A percentile compares a stretch with the other conserved stretches of the same genome.
These are phyloP conservation scores for Bipolaris gigantea DNA, from an alignment of 2,329 filamentous ascomycete species.

Conservation along the genomic window DNA sequence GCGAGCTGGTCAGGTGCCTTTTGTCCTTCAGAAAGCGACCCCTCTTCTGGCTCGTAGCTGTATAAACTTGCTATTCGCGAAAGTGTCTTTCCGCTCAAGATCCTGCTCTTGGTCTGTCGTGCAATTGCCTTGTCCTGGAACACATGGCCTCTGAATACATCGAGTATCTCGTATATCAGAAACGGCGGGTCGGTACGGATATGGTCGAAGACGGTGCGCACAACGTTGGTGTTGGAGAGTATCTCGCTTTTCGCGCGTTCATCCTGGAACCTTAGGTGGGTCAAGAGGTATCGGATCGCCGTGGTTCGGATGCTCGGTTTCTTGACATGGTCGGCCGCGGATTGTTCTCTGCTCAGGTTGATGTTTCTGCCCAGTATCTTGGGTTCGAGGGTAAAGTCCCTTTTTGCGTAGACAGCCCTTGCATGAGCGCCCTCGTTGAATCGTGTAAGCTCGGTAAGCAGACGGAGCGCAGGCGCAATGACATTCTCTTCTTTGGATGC, in stretches of 20 bases:
- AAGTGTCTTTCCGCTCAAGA: constrained; percentile 75
- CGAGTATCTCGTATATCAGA: constrained; percentile 73
- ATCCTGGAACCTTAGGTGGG: constrained; percentile 76
- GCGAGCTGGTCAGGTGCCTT: constrained; percentile 67
- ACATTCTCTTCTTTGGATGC: constrained; percentile 83
- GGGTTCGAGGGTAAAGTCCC: constrained; percentile 70
- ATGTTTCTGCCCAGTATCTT: constrained; percentile 81
- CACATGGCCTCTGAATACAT: constrained; percentile 69
- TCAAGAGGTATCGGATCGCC: constrained; percentile 77
- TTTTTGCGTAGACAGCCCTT: constrained; percentile 73
- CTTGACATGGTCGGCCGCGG: constrained; percentile 62
- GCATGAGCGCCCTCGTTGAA: constrained; percentile 85
- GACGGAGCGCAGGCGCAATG: constrained; percentile 82
- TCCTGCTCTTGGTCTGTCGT: constrained; percentile 71
- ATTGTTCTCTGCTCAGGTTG: constrained; percentile 61
- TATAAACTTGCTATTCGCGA: constrained; percentile 59
- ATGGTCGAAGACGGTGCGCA: constrained; percentile 72
- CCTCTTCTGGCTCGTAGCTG: constrained; percentile 46
- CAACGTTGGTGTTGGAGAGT: constrained; percentile 71
- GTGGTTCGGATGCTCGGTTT: constrained; percentile 82
- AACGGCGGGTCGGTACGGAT: constrained; percentile 77
- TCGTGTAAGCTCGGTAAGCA: constrained; percentile 81
- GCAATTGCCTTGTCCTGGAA: constrained; percentile 74
- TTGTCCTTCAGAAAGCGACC: constrained; percentile 51
- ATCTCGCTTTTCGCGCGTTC: constrained; percentile 79